These are phyloP conservation scores for Eutypella sp. DNA, from an alignment of 2,329 filamentous ascomycete species.

Conservation along the genomic window DNA sequence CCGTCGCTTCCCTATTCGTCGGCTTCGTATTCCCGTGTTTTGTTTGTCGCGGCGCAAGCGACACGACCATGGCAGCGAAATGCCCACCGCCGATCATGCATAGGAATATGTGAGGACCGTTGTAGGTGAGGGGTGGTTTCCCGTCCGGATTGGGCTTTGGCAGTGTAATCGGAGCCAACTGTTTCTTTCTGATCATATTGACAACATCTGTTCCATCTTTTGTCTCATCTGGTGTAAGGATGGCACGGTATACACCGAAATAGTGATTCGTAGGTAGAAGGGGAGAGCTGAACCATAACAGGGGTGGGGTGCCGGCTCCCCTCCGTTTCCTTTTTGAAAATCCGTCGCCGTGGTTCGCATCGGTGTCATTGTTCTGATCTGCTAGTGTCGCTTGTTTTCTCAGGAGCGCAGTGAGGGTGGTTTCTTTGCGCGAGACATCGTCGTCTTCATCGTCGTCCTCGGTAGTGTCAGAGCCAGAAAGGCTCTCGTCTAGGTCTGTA, in stretches of 20 bases:
- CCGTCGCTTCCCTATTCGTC: slow-evolving; percentile 78
- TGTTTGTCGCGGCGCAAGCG: slow-evolving; percentile 72
- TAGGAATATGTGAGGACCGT: slow-evolving; percentile 83
- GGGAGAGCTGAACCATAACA: slow-evolving; percentile 82
- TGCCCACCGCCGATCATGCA: slow-evolving; percentile 99
- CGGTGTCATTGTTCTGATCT: slow-evolving; percentile 43
- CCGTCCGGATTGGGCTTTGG: slow-evolving; percentile 55
- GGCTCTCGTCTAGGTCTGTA: slow-evolving; percentile 74
- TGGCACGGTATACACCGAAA: slow-evolving; percentile 78
- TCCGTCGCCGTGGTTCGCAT: slow-evolving; percentile 41
- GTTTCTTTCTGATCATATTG: slow-evolving; percentile 69
- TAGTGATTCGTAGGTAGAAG: slow-evolving; percentile 71
- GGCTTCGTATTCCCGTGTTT: slow-evolving; percentile 62
- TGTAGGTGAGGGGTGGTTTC: slow-evolving; percentile 50
- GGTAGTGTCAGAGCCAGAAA: slow-evolving; percentile 79
- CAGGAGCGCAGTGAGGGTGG: slow-evolving; percentile 68
- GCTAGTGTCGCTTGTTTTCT: slow-evolving; percentile 78
- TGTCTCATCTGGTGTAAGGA: slow-evolving; percentile 71
- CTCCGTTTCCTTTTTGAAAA: slow-evolving; percentile 42
- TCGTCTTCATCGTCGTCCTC: slow-evolving; percentile 64
- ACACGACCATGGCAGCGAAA: slow-evolving; percentile 94
- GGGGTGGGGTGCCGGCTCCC: slow-evolving; percentile 62
- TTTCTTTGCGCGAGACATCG: slow-evolving; percentile 50
- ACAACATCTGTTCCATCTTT: slow-evolving; percentile 57
- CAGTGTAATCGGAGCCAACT: slow-evolving; percentile 59